Conservation (phyloP, 345 rosid species). For the Sonneratia alba region DNA sequence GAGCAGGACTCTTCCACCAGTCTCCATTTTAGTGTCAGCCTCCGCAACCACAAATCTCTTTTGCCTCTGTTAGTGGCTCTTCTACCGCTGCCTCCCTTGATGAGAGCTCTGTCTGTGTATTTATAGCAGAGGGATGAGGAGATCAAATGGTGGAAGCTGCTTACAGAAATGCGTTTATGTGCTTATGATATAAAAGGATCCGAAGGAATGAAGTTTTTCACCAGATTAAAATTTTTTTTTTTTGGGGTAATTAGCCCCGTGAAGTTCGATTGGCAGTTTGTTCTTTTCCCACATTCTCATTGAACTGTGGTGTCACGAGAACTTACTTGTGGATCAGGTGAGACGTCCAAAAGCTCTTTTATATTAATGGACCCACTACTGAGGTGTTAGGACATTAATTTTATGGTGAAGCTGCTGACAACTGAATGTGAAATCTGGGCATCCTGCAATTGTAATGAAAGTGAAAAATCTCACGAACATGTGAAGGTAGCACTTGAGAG, state of each 20-base stretch:
- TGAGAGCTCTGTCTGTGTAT: background rate
- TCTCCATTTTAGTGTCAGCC: conserved; percentile 11
- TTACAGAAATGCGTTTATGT: background rate
- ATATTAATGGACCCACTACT: too few relatives aligned
- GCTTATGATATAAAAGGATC: background rate
- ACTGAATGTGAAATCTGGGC: background rate
- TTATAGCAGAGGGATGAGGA: background rate
- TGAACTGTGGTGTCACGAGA: background rate
- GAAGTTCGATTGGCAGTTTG: background rate
- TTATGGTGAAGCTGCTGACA: background rate
- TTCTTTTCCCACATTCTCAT: background rate
- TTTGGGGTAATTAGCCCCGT: background rate
- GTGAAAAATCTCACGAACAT: too few relatives aligned
- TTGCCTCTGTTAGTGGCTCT: background rate
- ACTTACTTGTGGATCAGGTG: background rate
- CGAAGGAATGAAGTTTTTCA: background rate
- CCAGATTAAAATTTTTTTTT: background rate
- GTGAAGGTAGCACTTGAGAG: too few relatives aligned
- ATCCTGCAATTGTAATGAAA: too few relatives aligned
- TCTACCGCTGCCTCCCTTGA: background rate
- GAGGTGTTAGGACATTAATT: background rate
- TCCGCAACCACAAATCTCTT: too few relatives aligned
- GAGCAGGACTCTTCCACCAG: conserved; percentile 3
- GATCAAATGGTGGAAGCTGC: background rate
- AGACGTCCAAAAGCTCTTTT: background rate